Base-by-base conservation (phyloP, 768 basidiomycete species). In the Cystofilobasidium ferigula region DNA sequence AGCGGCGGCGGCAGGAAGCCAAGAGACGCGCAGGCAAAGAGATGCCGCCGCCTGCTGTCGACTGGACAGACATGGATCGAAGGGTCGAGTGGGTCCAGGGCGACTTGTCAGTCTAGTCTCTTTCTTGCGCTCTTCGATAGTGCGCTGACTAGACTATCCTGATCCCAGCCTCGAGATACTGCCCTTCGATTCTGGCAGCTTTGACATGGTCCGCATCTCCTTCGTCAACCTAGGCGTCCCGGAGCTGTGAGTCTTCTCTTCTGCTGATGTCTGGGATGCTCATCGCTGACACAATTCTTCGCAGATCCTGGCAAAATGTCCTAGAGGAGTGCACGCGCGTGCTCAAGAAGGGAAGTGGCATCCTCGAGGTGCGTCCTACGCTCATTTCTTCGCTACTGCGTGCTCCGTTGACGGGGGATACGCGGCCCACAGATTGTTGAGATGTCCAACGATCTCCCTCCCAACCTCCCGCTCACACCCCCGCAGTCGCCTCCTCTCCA, bases 141-240 rank as follows among this genome's bases (percentile, higher is more conserved):
- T 7, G n/a, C 12, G 26, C 57, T 24, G 42, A 40, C 6, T 54
- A 32, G 30, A 36, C 20, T 18, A n/a, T 62, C 32, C 22, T 18
- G 12, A 30, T 13, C 6, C 10, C 61, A 75, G 75, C 63, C 67
- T 76, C 2, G 58, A 71, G n/a, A 54, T 70, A 1, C 64, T 76
- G 22, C 74, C 74, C 1, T 76, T 74, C 66, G 75, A 76, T 56
- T 69, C 73, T 1, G 75, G 73, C 24, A 69, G 69, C 14, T 76
- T 76, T 43, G 75, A 76, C 61, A 58, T 73, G 35, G 75, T 76
- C 6, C 75, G 74, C 45, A 58, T 75, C 51, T 70, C 73, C 0
- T 74, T 74, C 53, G 63, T 73, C 43, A 72, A 71, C 12, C 69
- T 76, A 0, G 75, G 73, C 12, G 56, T 76, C 7, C 72, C 75